phyloP scores from a whole-genome alignment of 805 yeast genomes.

The Lipomyces spencermartinsiae region DNA sequence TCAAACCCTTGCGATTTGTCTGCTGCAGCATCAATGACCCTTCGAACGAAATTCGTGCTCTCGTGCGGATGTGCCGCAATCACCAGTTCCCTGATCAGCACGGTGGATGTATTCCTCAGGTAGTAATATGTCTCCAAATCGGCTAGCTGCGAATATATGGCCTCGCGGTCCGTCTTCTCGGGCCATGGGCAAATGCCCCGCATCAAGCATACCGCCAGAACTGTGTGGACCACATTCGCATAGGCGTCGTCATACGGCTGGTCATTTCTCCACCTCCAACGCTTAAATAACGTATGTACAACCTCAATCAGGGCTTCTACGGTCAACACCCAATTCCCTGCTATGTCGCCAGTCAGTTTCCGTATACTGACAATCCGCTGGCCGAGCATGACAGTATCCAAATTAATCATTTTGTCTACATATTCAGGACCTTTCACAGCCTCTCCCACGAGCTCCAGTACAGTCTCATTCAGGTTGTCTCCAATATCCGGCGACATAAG shows the following conservation, averaged over 20 bases:
- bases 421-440: conserved; percentile 13
- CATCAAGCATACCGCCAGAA: conserved; percentile 19
- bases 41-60: conserved; percentile 10
- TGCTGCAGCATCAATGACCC: conserved; percentile 12
- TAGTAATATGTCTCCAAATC: conserved; percentile 18
- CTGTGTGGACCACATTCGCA: conserved; percentile 14
- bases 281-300: conserved; percentile 8
- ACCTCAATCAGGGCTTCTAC: neutral
- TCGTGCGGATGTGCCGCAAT: conserved; percentile 9
- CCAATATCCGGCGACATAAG: too few species aligned
- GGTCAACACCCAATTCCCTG: conserved; percentile 9
- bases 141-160: conserved; percentile 16
- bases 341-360: neutral
- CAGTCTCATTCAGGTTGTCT: conserved; percentile 1
- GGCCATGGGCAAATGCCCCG: conserved; percentile 23
- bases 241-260: conserved; percentile 20
- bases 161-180: conserved; percentile 12
- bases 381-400: conserved; percentile 17
- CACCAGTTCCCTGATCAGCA: conserved; percentile 20
- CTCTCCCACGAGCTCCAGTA: conserved; percentile 4
- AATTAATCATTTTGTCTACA: neutral
- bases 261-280: conserved; percentile 21
- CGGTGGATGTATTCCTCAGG: conserved; percentile 7
- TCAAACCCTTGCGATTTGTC: conserved; percentile 17
- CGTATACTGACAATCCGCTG: conserved; percentile 24